phyloP scores from a whole-genome alignment of 2,329 filamentous ascomycete genomes.

The Myrmaecium sp. region DNA sequence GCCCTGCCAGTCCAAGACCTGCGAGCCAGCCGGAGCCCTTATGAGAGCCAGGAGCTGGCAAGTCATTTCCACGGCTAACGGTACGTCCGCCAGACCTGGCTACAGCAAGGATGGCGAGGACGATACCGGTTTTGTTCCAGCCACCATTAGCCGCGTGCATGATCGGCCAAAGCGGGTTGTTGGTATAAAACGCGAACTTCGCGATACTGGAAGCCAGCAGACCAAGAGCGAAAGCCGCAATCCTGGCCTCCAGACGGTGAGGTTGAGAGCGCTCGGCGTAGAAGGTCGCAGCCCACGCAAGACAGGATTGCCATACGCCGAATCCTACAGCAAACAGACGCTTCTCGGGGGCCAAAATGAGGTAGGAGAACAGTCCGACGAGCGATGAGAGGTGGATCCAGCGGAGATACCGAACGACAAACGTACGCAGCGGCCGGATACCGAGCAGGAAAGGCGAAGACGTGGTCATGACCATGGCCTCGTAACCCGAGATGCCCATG shows the following conservation, averaged over 20 bases:
- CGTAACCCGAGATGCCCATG: constrained; percentile 97
- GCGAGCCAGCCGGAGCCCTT: constrained; percentile 55
- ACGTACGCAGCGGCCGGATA: constrained; percentile 48
- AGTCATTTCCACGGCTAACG: constrained; percentile 27
- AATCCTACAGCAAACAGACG: constrained; percentile 72
- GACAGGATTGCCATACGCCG: constrained; percentile 60
- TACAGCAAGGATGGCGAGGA: constrained; percentile 58
- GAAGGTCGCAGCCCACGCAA: constrained; percentile 72
- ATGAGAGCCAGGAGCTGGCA: constrained; percentile 36
- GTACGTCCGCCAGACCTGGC: constrained; percentile 56
- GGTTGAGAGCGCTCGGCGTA: constrained; percentile 61
- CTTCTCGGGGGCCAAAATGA: constrained; percentile 51
- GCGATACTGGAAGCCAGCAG: constrained; percentile 71
- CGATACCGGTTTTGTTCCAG: constrained; percentile 71
- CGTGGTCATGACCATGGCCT: constrained; percentile 72
- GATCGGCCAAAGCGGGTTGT: constrained; percentile 93
- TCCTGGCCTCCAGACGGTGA: constrained; percentile 60
- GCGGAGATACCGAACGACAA: constrained; percentile 52
- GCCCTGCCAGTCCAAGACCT: constrained; percentile 60
- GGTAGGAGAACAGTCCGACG: constrained; percentile 62
- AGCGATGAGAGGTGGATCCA: constrained; percentile 62
- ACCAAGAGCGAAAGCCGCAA: constrained; percentile 66
- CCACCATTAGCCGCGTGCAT: constrained; percentile 83
- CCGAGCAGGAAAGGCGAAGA: constrained; percentile 65
- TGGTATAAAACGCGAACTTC: constrained; percentile 87